A percentile compares a stretch with the other conserved stretches of the same genome.
Evolutionary conservation across 2,329 filamentous ascomycete species (phyloP).

Genomic region (Didymella pinodella): DNA sequence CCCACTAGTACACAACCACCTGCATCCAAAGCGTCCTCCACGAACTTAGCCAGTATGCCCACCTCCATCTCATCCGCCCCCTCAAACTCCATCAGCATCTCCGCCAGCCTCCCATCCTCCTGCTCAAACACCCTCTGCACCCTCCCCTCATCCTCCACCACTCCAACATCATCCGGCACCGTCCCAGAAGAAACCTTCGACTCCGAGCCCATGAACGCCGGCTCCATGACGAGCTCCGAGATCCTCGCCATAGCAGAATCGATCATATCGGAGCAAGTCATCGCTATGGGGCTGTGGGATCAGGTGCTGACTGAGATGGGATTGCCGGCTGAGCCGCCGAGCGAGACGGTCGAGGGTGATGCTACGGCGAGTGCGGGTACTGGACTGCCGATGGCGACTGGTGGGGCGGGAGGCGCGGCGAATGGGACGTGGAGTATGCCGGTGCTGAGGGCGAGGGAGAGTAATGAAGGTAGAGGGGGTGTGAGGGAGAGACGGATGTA

Average conservation of each 20-base stretch:
- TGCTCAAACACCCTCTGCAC: constrained; percentile 25
- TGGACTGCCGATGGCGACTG: constrained; percentile 16
- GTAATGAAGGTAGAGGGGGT: not conserved
- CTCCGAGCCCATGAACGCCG: constrained; percentile 19
- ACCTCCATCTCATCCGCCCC: not conserved
- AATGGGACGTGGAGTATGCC: constrained; percentile 21
- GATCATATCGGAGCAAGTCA: constrained; percentile 7
- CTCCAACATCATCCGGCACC: constrained; percentile 4
- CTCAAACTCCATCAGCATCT: constrained; percentile 3
- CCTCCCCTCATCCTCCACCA: constrained; percentile 4
- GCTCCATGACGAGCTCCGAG: constrained; percentile 14
- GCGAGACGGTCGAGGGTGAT: constrained; percentile 8
- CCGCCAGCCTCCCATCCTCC: constrained; percentile 3
- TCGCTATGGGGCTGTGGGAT: constrained; percentile 17
- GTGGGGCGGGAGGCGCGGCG: constrained; percentile 4
- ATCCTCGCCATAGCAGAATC: constrained; percentile 10
- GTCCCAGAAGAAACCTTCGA: constrained; percentile 18
- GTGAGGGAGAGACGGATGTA: constrained; percentile 17
- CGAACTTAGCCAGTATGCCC: not conserved
- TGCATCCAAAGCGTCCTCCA: not conserved
- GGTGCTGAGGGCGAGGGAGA: constrained; percentile 1
- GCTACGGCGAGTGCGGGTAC: constrained; percentile 17
- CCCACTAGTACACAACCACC: not conserved
- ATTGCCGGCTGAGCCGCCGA: constrained; percentile 7
- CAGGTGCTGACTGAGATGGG: constrained; percentile 13